phyloP scores from a whole-genome alignment of 331 rosid genomes.

The Erythrophleum ivorense region DNA sequence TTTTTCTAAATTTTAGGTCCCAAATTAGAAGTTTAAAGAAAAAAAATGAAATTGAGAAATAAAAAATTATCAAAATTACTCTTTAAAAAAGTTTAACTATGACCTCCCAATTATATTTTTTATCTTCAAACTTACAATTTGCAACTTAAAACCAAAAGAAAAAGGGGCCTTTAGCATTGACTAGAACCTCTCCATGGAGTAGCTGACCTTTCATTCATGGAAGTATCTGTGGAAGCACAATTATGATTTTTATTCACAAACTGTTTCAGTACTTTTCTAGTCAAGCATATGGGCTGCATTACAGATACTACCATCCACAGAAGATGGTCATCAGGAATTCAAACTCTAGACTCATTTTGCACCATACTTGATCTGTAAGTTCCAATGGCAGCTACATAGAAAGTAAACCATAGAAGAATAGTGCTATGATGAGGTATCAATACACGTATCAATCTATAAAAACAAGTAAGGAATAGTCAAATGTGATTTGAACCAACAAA shows the following conservation, averaged over 20 bases:
- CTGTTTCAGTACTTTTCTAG: neutral
- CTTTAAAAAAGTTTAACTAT: too few relatives aligned
- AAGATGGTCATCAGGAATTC: too few relatives aligned
- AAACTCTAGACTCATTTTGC: conserved; percentile 2
- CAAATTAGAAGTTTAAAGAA: too few relatives aligned
- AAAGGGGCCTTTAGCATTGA: too few relatives aligned
- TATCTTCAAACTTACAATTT: too few relatives aligned
- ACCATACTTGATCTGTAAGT: neutral
- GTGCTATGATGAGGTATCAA: neutral
- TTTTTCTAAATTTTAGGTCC: too few relatives aligned
- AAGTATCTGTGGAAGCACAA: neutral
- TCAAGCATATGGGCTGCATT: neutral
- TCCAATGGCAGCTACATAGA: neutral
- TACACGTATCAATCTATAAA: neutral
- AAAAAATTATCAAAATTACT: too few relatives aligned
- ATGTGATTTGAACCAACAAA: conserved; percentile 10
- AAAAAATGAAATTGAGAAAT: too few relatives aligned
- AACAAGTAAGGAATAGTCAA: neutral
- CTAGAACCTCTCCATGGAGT: too few relatives aligned
- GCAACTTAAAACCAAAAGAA: too few relatives aligned
- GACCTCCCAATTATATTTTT: too few relatives aligned
- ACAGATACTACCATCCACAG: neutral
- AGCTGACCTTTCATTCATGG: neutral
- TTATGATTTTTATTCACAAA: neutral
- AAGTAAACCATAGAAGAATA: neutral